A percentile compares a stretch with the other conserved stretches of the same genome.
phyloP scores from a whole-genome alignment of 352 stramenopile genomes.

The Globisporangium spiculum region DNA sequence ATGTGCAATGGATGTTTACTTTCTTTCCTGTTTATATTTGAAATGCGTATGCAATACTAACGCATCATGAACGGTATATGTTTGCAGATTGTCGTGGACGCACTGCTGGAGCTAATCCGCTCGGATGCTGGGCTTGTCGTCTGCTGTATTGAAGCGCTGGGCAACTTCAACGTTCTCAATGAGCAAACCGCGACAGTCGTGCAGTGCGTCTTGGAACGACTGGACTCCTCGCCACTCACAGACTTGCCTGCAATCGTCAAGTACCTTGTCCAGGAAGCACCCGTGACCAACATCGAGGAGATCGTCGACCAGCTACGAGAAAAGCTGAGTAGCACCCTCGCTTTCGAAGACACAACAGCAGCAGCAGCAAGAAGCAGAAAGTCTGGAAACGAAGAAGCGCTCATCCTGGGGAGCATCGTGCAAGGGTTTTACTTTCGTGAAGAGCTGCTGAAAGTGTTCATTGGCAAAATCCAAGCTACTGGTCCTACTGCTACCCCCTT shows the following conservation, averaged over 20 bases:
- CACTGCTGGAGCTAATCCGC: constrained; percentile 55
- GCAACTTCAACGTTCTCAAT: constrained; percentile 56
- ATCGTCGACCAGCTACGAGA: constrained; percentile 42
- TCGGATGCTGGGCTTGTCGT: constrained; percentile 45
- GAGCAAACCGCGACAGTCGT: constrained; percentile 39
- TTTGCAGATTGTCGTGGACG: constrained; percentile 38
- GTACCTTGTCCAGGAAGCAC: constrained; percentile 56
- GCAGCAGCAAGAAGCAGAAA: neutral
- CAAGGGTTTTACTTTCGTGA: constrained; percentile 55
- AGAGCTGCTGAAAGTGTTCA: constrained; percentile 45
- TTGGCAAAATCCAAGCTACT: constrained; percentile 24
- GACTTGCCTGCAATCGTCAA: constrained; percentile 62
- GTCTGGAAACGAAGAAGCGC: constrained; percentile 37
- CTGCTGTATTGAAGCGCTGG: constrained; percentile 55
- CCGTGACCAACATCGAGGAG: constrained; percentile 29
- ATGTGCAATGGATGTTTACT: neutral
- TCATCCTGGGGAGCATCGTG: constrained; percentile 45
- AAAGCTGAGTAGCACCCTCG: constrained; percentile 45
- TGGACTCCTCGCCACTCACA: constrained; percentile 42
- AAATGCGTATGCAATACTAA: neutral
- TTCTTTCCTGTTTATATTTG: neutral
- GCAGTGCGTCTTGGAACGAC: constrained; percentile 40
- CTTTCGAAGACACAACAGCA: constrained; percentile 18
- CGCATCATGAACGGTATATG: neutral
- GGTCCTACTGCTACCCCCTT: constrained; percentile 13